Conservation (phyloP, 805 yeast species). For the Teunomyces stri region DNA sequence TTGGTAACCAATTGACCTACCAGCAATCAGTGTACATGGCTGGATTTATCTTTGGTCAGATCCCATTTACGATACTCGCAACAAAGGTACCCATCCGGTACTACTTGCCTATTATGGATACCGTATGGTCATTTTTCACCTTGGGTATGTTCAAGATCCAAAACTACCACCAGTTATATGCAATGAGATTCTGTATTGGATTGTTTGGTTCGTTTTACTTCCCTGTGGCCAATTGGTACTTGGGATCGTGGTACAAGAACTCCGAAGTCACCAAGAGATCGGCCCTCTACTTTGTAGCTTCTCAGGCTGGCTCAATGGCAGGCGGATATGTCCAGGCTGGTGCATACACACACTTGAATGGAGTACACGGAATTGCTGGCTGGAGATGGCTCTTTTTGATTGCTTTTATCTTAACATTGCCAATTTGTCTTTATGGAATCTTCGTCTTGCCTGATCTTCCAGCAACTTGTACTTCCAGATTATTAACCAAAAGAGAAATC, state of each 20-base stretch:
- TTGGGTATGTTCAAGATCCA: slow-evolving; percentile 15
- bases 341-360: slow-evolving; percentile 12
- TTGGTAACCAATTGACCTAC: slow-evolving; percentile 21
- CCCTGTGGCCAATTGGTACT: slow-evolving; percentile 10
- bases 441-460: slow-evolving; percentile 9
- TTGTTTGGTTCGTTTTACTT: slow-evolving; percentile 14
- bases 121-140: slow-evolving; percentile 20
- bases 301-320: slow-evolving; percentile 11
- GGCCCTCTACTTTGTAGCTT: slow-evolving; percentile 7
- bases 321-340: slow-evolving; percentile 15
- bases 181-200: slow-evolving; percentile 19
- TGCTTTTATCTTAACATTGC: slow-evolving; percentile 15
- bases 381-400: slow-evolving; percentile 19
- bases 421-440: slow-evolving; percentile 11
- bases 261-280: slow-evolving; percentile 10
- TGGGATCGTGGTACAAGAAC: slow-evolving; percentile 54
- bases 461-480: slow-evolving; percentile 5
- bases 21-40: slow-evolving; percentile 20
- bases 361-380: slow-evolving; percentile 12
- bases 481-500: slow-evolving; percentile 7
- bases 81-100: slow-evolving; percentile 20
- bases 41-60: slow-evolving; percentile 22
- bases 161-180: slow-evolving; percentile 17
- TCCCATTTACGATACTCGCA: slow-evolving; percentile 22
- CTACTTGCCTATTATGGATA: slow-evolving; percentile 18